phyloP scores from a whole-genome alignment of 2,329 filamentous ascomycete genomes.

The Huntiella omanensis region DNA sequence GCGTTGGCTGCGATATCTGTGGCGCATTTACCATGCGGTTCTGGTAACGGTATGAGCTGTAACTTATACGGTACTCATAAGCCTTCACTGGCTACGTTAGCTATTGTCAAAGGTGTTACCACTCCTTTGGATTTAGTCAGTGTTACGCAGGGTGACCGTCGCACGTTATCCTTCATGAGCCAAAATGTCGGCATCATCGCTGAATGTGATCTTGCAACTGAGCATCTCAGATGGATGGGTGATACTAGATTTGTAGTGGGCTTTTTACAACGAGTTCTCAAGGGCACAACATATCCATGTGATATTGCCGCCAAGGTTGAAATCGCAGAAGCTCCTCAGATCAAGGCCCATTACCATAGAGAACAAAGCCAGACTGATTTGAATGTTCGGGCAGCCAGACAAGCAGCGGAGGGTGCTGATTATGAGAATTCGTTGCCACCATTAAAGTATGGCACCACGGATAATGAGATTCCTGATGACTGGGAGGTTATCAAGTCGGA shows the following conservation, averaged over 20 bases:
- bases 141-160: conserved; percentile 59
- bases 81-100: conserved; percentile 57
- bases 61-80: conserved; percentile 71
- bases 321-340: conserved; percentile 52
- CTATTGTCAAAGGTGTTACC: conserved; percentile 71
- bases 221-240: conserved; percentile 88
- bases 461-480: conserved; percentile 53
- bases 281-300: conserved; percentile 67
- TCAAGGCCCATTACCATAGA: conserved; percentile 53
- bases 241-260: conserved; percentile 68
- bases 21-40: conserved; percentile 76
- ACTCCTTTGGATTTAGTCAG: conserved; percentile 74
- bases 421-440: conserved; percentile 41
- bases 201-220: conserved; percentile 75
- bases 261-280: conserved; percentile 56
- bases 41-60: conserved; percentile 82
- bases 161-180: conserved; percentile 72
- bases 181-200: conserved; percentile 81
- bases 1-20: conserved; percentile 66
- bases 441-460: conserved; percentile 61
- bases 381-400: conserved; percentile 12
- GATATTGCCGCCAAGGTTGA: conserved; percentile 75
- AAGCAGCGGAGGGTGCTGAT: conserved; percentile 5
- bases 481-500: conserved; percentile 62
- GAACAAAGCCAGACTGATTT: conserved; percentile 15